Conservation (phyloP, 495 filamentous ascomycete species). For the Elaphomyces granulatus region DNA sequence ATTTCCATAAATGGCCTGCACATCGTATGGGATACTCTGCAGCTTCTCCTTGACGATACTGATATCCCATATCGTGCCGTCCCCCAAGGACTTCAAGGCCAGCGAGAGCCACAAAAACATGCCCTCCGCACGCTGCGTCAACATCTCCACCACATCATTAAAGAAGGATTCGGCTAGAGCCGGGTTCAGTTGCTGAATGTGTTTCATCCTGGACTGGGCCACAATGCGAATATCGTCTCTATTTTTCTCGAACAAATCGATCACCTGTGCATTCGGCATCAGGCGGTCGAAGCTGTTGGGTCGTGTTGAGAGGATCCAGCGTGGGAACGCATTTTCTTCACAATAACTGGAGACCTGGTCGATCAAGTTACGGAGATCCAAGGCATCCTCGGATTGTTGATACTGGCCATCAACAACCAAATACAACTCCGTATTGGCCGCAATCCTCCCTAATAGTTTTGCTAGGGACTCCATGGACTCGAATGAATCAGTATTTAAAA, state of each 20-base stretch:
- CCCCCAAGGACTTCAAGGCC: slow-evolving; percentile 1
- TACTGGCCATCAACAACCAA: slow-evolving; percentile 3
- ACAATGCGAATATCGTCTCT: slow-evolving; percentile 1
- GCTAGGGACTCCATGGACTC: not conserved
- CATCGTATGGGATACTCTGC: slow-evolving; percentile 2
- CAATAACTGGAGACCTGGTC: too few species aligned
- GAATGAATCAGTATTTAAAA: slow-evolving; percentile 1
- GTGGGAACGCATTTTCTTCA: too few species aligned
- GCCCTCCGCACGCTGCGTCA: not conserved
- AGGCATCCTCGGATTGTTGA: too few species aligned
- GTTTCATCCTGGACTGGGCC: slow-evolving; percentile 2
- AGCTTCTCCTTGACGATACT: slow-evolving; percentile 2
- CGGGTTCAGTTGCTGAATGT: not conserved
- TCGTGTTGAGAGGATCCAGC: slow-evolving; percentile 1
- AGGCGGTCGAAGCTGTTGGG: slow-evolving; percentile 1
- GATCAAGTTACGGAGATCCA: slow-evolving; percentile 1
- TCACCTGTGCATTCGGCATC: not conserved
- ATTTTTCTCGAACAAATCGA: slow-evolving; percentile 2
- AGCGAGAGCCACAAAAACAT: slow-evolving; percentile 4
- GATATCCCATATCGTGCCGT: slow-evolving; percentile 1
- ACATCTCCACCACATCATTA: not conserved
- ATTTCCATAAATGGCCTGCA: not conserved
- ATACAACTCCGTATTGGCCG: slow-evolving; percentile 1
- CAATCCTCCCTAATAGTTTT: not conserved
- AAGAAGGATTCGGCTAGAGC: too few species aligned